Conservation (phyloP, 2,329 filamentous ascomycete genomes). For the Endoconidiophora polonica region DNA sequence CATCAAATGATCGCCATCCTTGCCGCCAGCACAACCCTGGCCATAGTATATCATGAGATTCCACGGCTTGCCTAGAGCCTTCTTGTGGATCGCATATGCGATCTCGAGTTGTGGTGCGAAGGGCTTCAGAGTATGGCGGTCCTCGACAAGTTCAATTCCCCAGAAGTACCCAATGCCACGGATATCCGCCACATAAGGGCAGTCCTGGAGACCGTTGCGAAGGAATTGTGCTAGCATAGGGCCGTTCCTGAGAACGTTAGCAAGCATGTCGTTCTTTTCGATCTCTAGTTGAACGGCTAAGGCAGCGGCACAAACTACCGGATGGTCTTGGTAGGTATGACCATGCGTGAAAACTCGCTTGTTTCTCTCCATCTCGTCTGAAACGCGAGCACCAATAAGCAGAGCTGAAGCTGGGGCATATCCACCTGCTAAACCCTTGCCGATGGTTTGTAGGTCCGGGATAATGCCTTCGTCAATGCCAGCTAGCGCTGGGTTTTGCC, state of each 20-base stretch:
- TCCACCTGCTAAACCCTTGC: slow-evolving; percentile 49
- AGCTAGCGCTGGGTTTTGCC: slow-evolving; percentile 27
- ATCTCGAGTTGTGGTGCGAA: slow-evolving; percentile 17
- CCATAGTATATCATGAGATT: slow-evolving; percentile 7
- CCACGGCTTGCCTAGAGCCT: background rate
- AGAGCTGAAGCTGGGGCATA: slow-evolving; percentile 45
- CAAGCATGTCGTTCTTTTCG: slow-evolving; percentile 36
- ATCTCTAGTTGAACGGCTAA: slow-evolving; percentile 47
- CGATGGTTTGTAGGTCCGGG: slow-evolving; percentile 50
- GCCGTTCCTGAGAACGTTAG: slow-evolving; percentile 41
- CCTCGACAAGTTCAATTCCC: slow-evolving; percentile 29
- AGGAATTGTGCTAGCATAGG: slow-evolving; percentile 28
- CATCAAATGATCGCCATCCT: slow-evolving; percentile 51
- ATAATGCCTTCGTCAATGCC: slow-evolving; percentile 27
- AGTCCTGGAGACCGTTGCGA: slow-evolving; percentile 23
- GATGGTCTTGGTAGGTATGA: slow-evolving; percentile 46
- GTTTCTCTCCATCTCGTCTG: slow-evolving; percentile 23
- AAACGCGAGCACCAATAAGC: slow-evolving; percentile 35
- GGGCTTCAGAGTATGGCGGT: slow-evolving; percentile 21
- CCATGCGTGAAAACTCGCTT: slow-evolving; percentile 31
- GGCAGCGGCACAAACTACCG: slow-evolving; percentile 41
- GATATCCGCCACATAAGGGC: slow-evolving; percentile 41
- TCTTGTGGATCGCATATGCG: background rate
- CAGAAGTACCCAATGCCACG: slow-evolving; percentile 40
- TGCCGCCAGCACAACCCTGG: slow-evolving; percentile 5